Base-by-base conservation (phyloP, 441 rosid genomes). In the Gossypium aridum region DNA sequence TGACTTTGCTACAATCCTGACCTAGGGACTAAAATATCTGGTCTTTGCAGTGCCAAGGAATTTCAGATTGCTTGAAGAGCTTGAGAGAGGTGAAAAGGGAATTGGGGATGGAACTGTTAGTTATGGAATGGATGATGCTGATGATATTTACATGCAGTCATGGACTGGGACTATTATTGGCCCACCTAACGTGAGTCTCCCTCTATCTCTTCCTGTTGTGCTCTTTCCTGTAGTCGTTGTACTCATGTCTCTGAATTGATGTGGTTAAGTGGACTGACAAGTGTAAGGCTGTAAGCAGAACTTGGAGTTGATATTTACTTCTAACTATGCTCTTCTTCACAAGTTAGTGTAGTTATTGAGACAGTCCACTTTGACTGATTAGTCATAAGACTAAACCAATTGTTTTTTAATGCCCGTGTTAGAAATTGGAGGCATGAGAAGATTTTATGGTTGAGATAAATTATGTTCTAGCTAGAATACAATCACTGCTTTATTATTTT, bases 161-260 rank as follows among this genome's bases (percentile, higher is more conserved):
- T 90, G 92, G 94, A 88, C 94, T 10, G 92, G 94, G 72, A 90
- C 94, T 59, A 83, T 90, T 74, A 90, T 90, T 26, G 94, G 94
- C 12, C 94, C 94, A 7, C 88, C 90, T 25, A 85, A 81, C 79
- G 94, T 88, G 79, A 69, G 85, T 51, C 20, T 64, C 13, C 57
- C 37, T 62, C 55, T 72, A 13, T 12, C 3, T 57, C 49, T 74
- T 17, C 13, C 17, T 55, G 9, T 22, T 60, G 31, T 71, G 14
- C 17, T 39, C 22, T 54, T 26, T 19, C 7, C 1, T 0, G 12
- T 53, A 13, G 77, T 65, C 39, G 62, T 43, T 39, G 25, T 51
- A n/a, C 20, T 25, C n/a, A 7, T 47, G 9, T 45, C 26, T 72
- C 13, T 34, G 65, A 22, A 31, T 74, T 74, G 71, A 45, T 25